Evolutionary conservation across 1,284 basidiomycete genomes (phyloP), one percentile per base, ranked within the genome.

Genomic region (Tetrapyrgos nigripes): DNA sequence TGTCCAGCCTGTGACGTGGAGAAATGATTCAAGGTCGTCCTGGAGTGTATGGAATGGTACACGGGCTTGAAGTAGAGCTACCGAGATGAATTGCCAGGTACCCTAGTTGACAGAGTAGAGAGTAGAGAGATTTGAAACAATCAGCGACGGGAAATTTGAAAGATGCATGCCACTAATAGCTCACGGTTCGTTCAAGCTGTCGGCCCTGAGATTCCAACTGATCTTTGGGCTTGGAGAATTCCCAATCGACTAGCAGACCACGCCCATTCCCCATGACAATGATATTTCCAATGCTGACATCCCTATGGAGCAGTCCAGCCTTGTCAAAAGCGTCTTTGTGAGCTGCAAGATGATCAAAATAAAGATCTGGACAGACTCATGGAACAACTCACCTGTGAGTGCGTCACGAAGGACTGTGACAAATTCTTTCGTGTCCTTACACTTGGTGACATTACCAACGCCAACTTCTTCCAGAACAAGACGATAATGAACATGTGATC

Each of bases 391-490:
- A 57, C 55, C 55, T 40, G 45, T 50, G 37, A 57, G 17, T 8
- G 48, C 48, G 35, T 57, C 55, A 21, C 23, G 35, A 6, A 57
- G 17, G 9, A 33, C 49, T 19, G 6, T 27, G 6, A 57, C 49
- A 1, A 57, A 40, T 47, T 51, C 33, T 40, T 40, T 24, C 8
- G 48, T 51, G 26, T 24, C 29, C 4, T 28, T 5, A 24, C 44
- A 56, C 17, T 50, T 24, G 37, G n/a, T 33, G 37, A 55, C 19
- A 57, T 40, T 40, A 23, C 33, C 35, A 23, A 23, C 43, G 6
- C 67, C 62, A 28, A 67, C 43, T 2, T 56, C 57, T 23, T 63
- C 24, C 3, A 66, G 40, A 1, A 62, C 45, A n/a, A 67, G 49
- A 14, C 65, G 59, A 37, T 65, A 65, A 28, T 57, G 55, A 17